These are phyloP conservation scores for Elaeis guineensis DNA, from an alignment of 176 grass and related monocot species.

Conservation along the genomic window DNA sequence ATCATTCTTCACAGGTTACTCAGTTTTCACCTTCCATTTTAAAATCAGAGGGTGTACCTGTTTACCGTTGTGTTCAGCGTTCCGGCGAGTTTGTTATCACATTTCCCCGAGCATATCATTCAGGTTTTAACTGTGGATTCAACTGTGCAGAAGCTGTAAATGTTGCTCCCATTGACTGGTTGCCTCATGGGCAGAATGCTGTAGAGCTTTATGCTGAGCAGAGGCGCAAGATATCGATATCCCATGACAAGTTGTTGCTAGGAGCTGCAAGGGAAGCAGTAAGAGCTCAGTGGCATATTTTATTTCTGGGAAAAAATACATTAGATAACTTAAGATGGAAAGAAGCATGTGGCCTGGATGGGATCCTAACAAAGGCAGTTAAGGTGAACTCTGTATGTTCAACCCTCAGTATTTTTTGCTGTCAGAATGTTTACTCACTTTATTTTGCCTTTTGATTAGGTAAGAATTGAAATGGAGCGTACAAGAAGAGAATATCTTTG, in stretches of 20 bases:
- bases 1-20: slow-evolving; percentile 53
- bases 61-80: slow-evolving; percentile 70
- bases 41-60: slow-evolving; percentile 75
- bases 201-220: slow-evolving; percentile 84
- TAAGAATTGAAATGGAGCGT: slow-evolving; percentile 55
- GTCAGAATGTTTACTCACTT: slow-evolving; percentile 15
- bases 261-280: slow-evolving; percentile 78
- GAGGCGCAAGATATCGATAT: slow-evolving; percentile 61
- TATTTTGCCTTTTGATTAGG: slow-evolving; percentile 30
- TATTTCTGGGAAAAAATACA: slow-evolving; percentile 49
- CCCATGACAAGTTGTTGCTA: slow-evolving; percentile 90
- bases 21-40: slow-evolving; percentile 86
- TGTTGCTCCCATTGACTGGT: slow-evolving; percentile 93
- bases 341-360: slow-evolving; percentile 53
- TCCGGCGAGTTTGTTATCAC: slow-evolving; percentile 88
- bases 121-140: slow-evolving; percentile 94
- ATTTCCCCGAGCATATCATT: slow-evolving; percentile 84
- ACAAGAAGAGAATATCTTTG: slow-evolving; percentile 43
- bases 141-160: slow-evolving; percentile 99
- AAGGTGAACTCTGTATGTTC: slow-evolving; percentile 41
- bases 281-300: slow-evolving; percentile 74
- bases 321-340: slow-evolving; percentile 68
- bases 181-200: slow-evolving; percentile 83
- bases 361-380: slow-evolving; percentile 54
- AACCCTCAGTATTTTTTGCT: slow-evolving; percentile 7